Conservation (phyloP, 1,284 basidiomycete species). For the Xerocomus cyaneibrunnescens region DNA sequence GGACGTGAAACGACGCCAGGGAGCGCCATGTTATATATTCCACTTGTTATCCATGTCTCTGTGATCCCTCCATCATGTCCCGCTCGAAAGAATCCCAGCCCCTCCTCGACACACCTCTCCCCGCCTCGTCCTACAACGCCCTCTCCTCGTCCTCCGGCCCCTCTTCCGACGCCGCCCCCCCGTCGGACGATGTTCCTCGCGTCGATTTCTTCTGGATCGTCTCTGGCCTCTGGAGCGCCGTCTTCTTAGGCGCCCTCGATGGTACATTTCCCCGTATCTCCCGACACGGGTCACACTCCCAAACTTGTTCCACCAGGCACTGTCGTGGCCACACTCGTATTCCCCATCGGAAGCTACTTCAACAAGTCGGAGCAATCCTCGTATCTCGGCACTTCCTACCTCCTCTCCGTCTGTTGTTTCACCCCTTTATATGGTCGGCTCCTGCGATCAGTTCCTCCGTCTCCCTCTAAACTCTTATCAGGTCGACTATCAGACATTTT, state of each 20-base stretch:
- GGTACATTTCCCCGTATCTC: slow-evolving; percentile 43
- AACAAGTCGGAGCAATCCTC: slow-evolving; percentile 76
- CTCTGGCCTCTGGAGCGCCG: slow-evolving; percentile 72
- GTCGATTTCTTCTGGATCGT: slow-evolving; percentile 66
- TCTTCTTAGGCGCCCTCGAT: slow-evolving; percentile 80
- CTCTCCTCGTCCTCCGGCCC: not conserved
- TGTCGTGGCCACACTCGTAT: slow-evolving; percentile 74
- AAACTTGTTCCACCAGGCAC: slow-evolving; percentile 48
- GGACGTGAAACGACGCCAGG: slow-evolving; percentile 25
- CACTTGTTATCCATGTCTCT: not conserved
- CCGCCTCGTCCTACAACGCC: slow-evolving; percentile 4
- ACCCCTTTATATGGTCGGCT: slow-evolving; percentile 81
- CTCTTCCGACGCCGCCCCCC: not conserved
- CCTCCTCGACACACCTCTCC: slow-evolving; percentile 20
- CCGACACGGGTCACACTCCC: not conserved
- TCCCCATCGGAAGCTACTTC: slow-evolving; percentile 79
- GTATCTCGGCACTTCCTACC: slow-evolving; percentile 86
- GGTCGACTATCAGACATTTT: slow-evolving; percentile 86
- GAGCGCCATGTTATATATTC: slow-evolving; percentile 28
- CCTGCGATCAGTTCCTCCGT: slow-evolving; percentile 11
- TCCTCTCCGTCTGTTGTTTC: slow-evolving; percentile 88
- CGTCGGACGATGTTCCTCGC: slow-evolving; percentile 47
- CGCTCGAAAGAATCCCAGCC: slow-evolving; percentile 27
- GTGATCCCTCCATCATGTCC: slow-evolving; percentile 20
- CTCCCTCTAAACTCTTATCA: slow-evolving; percentile 37